Evolutionary conservation across 352 stramenopile genomes (phyloP), one percentile per base, ranked within the genome.

Genomic region (Phytophthora quininea): DNA sequence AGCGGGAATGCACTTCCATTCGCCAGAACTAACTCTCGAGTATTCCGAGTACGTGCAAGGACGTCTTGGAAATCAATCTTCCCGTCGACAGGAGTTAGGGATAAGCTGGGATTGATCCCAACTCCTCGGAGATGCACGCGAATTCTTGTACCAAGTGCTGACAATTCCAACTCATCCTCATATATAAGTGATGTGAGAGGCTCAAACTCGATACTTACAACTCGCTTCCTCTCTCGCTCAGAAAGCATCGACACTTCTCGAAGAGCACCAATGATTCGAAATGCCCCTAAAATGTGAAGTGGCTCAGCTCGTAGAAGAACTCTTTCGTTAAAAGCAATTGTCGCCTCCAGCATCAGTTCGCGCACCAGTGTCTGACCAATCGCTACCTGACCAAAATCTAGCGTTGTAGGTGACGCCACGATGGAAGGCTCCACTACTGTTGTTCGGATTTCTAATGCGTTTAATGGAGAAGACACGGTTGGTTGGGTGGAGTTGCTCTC

Each of bases 371-470:
- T 72, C 53, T 92, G 85, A 1, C 90, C 91, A 12, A 98, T 92
- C 24, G 92, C 89, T 5, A 98, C 84, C 53, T 97, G 90, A 8
- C 86, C 90, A 67, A 97, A 98, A 35, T 87, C 71, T 12, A 98
- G 59, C 1, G 59, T 61, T 0, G 74, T 62, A 0, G 77, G 69
- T 8, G 82, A 88, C 3, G 78, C 45, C 0, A 72, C 66, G 8
- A 97, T 55, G 43, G 78, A 66, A 0, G 83, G 63, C 8, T 91
- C 77, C 32, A 93, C 69, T 0, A 78, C 77, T 3, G 88, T 90
- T 3, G 88, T 94, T 4, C 65, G 71, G 1, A 97, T 62, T 57
- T 96, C 76, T 3, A 97, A 65, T 2, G 82, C 81, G 56, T 92
- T 77, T 31, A 86, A 59, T 30, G 72, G 65, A 0, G 30, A 15